Evolutionary conservation across 192 early-diverging fungal species (phyloP).

Genomic region (Radiomyces spectabilis): DNA sequence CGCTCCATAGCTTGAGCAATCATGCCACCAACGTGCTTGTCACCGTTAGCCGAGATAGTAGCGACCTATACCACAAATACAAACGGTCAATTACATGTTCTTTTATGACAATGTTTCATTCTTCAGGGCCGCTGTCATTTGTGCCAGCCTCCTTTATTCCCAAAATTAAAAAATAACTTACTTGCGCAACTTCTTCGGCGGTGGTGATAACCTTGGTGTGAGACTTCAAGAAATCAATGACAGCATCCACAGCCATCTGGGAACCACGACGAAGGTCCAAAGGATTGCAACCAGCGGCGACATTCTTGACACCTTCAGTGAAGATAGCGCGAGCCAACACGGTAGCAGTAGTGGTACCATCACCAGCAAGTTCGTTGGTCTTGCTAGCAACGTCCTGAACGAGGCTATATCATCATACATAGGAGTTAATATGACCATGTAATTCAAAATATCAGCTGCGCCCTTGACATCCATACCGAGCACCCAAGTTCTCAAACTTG

Average conservation of each 20-base stretch:
- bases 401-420: conserved; percentile 40
- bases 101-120: no score
- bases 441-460: not conserved
- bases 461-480: conserved; percentile 38
- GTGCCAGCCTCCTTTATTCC: no score
- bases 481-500: conserved; percentile 98
- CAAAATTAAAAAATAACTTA: conserved; percentile 17
- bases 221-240: conserved; percentile 86
- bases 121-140: no score
- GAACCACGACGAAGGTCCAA: conserved; percentile 95
- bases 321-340: conserved; percentile 97
- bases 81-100: no score
- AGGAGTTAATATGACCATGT: not conserved
- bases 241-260: conserved; percentile 83
- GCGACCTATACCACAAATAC: no score
- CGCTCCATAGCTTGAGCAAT: conserved; percentile 99
- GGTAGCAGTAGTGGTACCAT: conserved; percentile 98
- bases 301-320: conserved; percentile 96
- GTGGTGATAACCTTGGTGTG: conserved; percentile 91
- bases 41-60: conserved; percentile 99
- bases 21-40: conserved; percentile 89
- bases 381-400: conserved; percentile 99
- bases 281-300: conserved; percentile 98
- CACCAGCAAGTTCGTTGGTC: conserved; percentile 97
- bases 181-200: conserved; percentile 93